These are phyloP conservation scores for Mortierella claussenii DNA, from an alignment of 192 early-diverging fungal genomes.

Conservation along the genomic window DNA sequence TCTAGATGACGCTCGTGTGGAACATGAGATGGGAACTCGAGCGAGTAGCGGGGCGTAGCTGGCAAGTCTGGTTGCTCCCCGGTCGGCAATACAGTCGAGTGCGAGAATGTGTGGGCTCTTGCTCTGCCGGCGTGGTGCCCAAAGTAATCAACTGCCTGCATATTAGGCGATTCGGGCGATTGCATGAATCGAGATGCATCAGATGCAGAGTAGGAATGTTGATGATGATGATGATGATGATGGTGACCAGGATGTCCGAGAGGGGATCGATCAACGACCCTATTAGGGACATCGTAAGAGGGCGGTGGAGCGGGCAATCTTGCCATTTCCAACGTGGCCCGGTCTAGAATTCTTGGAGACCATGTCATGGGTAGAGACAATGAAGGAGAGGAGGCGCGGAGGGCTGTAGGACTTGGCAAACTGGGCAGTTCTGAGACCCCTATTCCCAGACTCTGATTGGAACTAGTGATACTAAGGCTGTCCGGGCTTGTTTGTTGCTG, in stretches of 20 bases:
- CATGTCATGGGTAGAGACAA: not conserved
- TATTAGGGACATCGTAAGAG: conserved; percentile 40
- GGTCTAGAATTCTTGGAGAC: conserved; percentile 10
- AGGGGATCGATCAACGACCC: conserved; percentile 30
- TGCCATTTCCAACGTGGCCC: conserved; percentile 26
- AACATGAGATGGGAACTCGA: conserved; percentile 42
- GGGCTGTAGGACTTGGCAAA: not conserved
- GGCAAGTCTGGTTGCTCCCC: conserved; percentile 1
- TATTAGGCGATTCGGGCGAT: not conserved
- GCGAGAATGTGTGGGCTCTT: conserved; percentile 35
- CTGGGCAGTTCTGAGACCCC: not conserved
- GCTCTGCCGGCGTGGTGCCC: conserved; percentile 9
- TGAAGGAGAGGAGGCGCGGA: conserved; percentile 3
- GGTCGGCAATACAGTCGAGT: conserved; percentile 6
- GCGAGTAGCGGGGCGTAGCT: conserved; percentile 40
- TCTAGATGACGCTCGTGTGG: conserved; percentile 34
- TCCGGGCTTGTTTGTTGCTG: too few relatives aligned
- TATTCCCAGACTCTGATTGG: too few relatives aligned
- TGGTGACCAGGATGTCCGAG: conserved; percentile 2
- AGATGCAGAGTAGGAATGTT: conserved; percentile 6
- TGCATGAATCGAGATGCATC: conserved; percentile 2
- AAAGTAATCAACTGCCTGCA: conserved; percentile 27
- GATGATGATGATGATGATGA: not conserved
- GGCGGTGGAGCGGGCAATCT: conserved; percentile 26
- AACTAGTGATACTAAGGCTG: too few relatives aligned